These are phyloP conservation scores for Symmetrospora coprosmae DNA, from an alignment of 768 basidiomycete species.

Conservation along the genomic window DNA sequence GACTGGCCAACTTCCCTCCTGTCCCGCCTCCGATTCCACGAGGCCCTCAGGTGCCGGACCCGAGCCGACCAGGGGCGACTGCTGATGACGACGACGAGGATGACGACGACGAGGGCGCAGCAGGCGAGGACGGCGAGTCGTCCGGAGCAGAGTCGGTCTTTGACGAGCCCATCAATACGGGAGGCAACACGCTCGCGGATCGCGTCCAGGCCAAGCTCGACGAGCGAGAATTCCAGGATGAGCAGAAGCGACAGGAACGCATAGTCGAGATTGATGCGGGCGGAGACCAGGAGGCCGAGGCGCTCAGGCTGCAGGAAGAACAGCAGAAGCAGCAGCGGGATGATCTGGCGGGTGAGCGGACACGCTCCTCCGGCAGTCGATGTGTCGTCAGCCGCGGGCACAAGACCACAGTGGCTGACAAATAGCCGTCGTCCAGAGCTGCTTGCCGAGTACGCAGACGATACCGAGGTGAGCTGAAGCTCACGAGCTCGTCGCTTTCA, in stretches of 20 bases:
- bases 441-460: conserved; percentile 19
- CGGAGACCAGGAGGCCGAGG: not conserved
- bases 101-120: conserved; percentile 10
- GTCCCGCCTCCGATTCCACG: not conserved
- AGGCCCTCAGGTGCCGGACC: too few species aligned
- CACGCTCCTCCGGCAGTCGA: too few species aligned
- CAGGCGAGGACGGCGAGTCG: not conserved
- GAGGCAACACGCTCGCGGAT: conserved; percentile 1
- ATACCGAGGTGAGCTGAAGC: conserved; percentile 10
- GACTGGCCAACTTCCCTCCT: too few species aligned
- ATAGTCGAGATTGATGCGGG: not conserved
- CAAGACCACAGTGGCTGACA: too few species aligned
- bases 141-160: conserved; percentile 5
- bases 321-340: too few species aligned
- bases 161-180: not conserved
- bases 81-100: conserved; percentile 1
- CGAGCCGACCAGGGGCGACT: not conserved
- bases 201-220: too few species aligned
- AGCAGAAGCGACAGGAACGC: too few species aligned
- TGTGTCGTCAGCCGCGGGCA: too few species aligned
- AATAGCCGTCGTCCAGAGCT: conserved; percentile 1
- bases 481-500: too few species aligned
- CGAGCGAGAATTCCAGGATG: conserved; percentile 12
- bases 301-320: not conserved
- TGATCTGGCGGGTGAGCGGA: too few species aligned